A percentile compares a stretch with the other conserved stretches of the same genome.
Conservation (phyloP, 306 rosid genomes). For the Dryas drummondii region DNA sequence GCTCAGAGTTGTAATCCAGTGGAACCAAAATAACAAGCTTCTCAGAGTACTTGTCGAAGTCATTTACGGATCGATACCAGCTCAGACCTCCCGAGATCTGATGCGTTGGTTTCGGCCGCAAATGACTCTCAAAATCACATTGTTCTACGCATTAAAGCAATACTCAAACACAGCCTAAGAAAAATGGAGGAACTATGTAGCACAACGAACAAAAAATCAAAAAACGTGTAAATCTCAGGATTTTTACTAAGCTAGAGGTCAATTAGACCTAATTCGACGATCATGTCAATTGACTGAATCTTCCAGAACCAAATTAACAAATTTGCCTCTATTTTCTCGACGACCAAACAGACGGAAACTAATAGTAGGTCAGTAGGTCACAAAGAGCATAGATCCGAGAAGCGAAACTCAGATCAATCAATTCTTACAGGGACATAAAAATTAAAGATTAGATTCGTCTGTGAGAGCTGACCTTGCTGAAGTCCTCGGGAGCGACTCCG, state of each 20-base stretch:
- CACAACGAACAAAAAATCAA: background rate
- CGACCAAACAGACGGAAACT: slow-evolving; percentile 21
- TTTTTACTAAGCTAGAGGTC: background rate
- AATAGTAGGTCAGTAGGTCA: background rate
- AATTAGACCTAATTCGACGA: background rate
- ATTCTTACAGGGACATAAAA: background rate
- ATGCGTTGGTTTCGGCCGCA: background rate
- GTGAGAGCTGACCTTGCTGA: slow-evolving; percentile 62
- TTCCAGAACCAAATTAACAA: background rate
- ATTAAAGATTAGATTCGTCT: background rate
- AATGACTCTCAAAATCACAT: background rate
- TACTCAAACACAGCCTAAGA: background rate
- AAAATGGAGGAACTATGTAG: background rate
- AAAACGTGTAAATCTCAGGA: background rate
- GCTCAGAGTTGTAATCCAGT: background rate
- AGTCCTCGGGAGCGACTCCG: slow-evolving; percentile 97
- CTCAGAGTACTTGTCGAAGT: background rate
- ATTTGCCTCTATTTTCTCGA: slow-evolving; percentile 19
- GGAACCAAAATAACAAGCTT: background rate
- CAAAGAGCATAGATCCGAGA: slow-evolving; percentile 46
- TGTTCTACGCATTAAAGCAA: background rate
- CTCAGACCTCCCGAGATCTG: background rate
- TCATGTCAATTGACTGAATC: background rate
- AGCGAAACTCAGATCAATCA: slow-evolving; percentile 38
- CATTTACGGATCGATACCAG: background rate